Evolutionary conservation across 2,329 filamentous ascomycete species (phyloP).

Genomic region (Ophiostoma pallidulum): DNA sequence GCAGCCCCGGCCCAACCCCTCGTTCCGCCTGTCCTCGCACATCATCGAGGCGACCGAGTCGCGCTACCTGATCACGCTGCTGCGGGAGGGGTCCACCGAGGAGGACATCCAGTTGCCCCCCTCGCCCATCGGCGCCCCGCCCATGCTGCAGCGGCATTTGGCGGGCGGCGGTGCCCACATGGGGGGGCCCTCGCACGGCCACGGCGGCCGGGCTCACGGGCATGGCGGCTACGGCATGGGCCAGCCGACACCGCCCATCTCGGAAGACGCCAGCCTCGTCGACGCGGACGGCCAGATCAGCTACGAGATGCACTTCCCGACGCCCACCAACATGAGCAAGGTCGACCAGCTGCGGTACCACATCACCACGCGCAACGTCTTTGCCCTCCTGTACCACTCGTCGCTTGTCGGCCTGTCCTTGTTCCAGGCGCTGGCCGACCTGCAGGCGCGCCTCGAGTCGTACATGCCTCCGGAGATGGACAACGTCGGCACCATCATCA

Average conservation of each 20-base stretch:
- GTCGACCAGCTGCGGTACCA: slow-evolving; percentile 46
- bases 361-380: slow-evolving; percentile 59
- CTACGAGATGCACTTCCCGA: slow-evolving; percentile 55
- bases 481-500: slow-evolving; percentile 48
- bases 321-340: slow-evolving; percentile 39
- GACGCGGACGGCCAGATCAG: slow-evolving; percentile 46
- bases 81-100: slow-evolving; percentile 44
- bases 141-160: slow-evolving; percentile 28
- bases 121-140: slow-evolving; percentile 33
- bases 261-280: slow-evolving; percentile 33
- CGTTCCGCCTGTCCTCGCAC: slow-evolving; percentile 49
- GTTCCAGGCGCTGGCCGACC: slow-evolving; percentile 52
- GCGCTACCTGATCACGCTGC: slow-evolving; percentile 40
- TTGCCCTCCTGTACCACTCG: slow-evolving; percentile 54
- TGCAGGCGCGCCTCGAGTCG: slow-evolving; percentile 49
- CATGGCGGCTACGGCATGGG: slow-evolving; percentile 19
- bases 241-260: slow-evolving; percentile 35
- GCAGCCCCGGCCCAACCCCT: slow-evolving; percentile 37
- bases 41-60: slow-evolving; percentile 50
- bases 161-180: slow-evolving; percentile 3
- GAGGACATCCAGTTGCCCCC: slow-evolving; percentile 35
- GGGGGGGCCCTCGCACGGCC: no score
- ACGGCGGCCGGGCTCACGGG: slow-evolving; percentile 16
- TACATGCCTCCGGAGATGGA: slow-evolving; percentile 49
- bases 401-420: slow-evolving; percentile 57